Base-by-base conservation (phyloP, 2,329 filamentous ascomycete species). In the Aspergillus arachidicola region DNA sequence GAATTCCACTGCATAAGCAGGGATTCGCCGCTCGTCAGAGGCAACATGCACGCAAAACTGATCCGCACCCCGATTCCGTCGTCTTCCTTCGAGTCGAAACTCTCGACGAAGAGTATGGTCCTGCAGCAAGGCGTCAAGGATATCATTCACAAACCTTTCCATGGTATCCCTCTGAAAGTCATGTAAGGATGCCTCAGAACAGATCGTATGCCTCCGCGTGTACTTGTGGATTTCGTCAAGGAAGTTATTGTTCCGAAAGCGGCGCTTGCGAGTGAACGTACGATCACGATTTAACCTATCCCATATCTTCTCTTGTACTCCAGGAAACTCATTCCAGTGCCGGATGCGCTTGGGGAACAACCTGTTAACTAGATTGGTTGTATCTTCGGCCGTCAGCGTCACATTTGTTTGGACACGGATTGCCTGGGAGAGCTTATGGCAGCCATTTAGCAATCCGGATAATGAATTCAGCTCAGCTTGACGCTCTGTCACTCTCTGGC, bases 101-200 rank as follows among this genome's bases (percentile, higher is more conserved):
- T 28, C 26, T 28, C 26, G 26, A 6, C 6, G 26, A 28, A 28
- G 26, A 28, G 26, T 28, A 7, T 28, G 26, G 26, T 28, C 26
- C 26, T 28, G 26, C 6, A 28, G 26, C 30, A 45, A 46, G 16
- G 45, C 55, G 9, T 45, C 41, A 10, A 45, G 16, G n/a, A 45
- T 45, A 6, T 32, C 64, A 63, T 69, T 50, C 30, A 71, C 61
- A 66, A 72, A 68, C 53, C 68, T 69, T 64, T 74, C 68, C 23
- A 72, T 66, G 4, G 63, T 71, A 7, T 70, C 66, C 64, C 65
- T 64, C 64, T 72, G 48, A 64, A 72, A 72, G 62, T 71, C 66
- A 26, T 60, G 63, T 58, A 73, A 57, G 14, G 63, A 66, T 11
- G 58, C 57, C 66, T 72, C 69, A 26, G 66, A 72, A 58, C 68